Evolutionary conservation across 2,329 filamentous ascomycete species (phyloP), one percentile per base, ranked within the genome.

Genomic region (Kalmusia sp.): DNA sequence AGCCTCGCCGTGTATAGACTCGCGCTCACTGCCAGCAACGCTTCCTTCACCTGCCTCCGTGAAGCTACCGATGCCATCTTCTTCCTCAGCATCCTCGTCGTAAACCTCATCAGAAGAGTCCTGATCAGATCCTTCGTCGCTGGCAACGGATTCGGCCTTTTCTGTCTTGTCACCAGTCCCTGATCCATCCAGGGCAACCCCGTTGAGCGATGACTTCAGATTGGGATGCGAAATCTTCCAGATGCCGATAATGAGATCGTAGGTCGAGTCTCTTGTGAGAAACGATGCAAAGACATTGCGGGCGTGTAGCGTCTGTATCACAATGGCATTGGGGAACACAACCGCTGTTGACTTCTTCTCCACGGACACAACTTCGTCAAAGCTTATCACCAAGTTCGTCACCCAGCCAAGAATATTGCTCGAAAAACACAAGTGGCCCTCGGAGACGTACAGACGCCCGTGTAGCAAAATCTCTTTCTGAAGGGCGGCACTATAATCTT

Each of bases 331-430:
- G 54, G 96, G 96, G 77, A 99, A 98, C 1, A 99, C 82, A 55
- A 99, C 83, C 0, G 95, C 95, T 0, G 95, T 99, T 71, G 88
- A 97, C 73, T 96, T 90, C 79, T 98, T 98, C 76, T 99, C 95
- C 6, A 99, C 90, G 1, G 93, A 92, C 17, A 98, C 91, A 52
- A 99, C 91, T 74, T 99, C 95, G 69, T 99, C 95, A 71, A 99
- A 99, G 73, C 92, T 96, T 79, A 99, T 96, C 47, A 99, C 93
- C 35, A 99, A 80, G 1, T 95, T 99, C 0, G 95, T 99, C 19
- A 96, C 90, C 95, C 95, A 99, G 49, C 95, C 95, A 40, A 99
- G 85, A 61, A 99, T 99, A 71, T 99, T 99, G 80, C 95, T 98
- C 68, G 93, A 97, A 76, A 99, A 99, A 79, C 95, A 99, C 40